Conservation (phyloP, 495 filamentous ascomycete genomes). For the Penicillium lividum region DNA sequence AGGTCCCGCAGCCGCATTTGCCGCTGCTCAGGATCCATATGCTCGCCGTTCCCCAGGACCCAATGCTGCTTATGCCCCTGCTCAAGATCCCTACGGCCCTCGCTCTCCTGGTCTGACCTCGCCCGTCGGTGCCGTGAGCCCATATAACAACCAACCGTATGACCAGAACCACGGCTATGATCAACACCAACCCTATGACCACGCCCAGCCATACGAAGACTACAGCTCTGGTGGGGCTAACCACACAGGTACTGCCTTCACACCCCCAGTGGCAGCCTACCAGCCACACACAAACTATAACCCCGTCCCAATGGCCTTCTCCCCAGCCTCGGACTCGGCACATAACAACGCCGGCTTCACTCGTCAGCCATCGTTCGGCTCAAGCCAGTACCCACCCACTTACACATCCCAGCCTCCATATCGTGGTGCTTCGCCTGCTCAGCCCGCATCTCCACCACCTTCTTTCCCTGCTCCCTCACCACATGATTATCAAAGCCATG, state of each 20-base stretch:
- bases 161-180: conserved; percentile 7
- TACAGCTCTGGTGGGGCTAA: conserved; percentile 13
- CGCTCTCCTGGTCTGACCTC: conserved; percentile 29
- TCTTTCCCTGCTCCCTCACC: conserved; percentile 32
- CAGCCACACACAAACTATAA: conserved; percentile 25
- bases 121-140: conserved; percentile 17
- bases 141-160: conserved; percentile 25
- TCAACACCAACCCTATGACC: neutral
- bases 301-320: conserved; percentile 19
- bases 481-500: conserved; percentile 21
- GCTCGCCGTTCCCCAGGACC: conserved; percentile 26
- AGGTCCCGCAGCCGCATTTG: conserved; percentile 15
- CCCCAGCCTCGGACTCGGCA: conserved; percentile 15
- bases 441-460: conserved; percentile 37
- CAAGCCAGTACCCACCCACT: conserved; percentile 30
- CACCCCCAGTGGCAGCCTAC: conserved; percentile 27
- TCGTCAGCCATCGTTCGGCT: conserved; percentile 35
- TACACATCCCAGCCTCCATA: conserved; percentile 31
- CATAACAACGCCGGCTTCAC: conserved; percentile 19
- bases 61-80: conserved; percentile 4
- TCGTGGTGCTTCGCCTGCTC: conserved; percentile 29
- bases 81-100: conserved; percentile 18
- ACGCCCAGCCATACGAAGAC: conserved; percentile 27
- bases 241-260: conserved; percentile 16
- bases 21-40: conserved; percentile 17